Conservation (phyloP, 192 early-diverging fungal genomes). For the Coemansia sp. region DNA sequence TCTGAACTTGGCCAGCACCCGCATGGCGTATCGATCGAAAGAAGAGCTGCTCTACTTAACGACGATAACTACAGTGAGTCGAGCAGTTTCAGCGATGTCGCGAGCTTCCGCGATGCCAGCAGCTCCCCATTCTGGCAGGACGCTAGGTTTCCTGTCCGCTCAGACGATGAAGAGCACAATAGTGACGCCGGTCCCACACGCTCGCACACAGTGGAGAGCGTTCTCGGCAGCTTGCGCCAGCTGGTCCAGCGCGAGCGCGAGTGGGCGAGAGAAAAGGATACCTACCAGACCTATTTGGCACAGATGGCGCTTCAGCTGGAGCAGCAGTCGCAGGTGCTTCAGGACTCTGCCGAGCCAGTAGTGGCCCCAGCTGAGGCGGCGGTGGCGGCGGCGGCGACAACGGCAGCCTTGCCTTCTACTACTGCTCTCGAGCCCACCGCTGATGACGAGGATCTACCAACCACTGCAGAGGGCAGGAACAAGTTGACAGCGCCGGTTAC, state of each 20-base stretch:
- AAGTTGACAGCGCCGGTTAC: background rate
- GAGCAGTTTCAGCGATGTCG: constrained; percentile 39
- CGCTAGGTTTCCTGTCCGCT: background rate
- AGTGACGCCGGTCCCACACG: constrained; percentile 1
- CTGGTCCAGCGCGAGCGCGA: constrained; percentile 42
- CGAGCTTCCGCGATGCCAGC: constrained; percentile 47
- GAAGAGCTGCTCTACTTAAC: background rate
- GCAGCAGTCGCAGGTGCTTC: constrained; percentile 27
- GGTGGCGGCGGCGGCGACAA: background rate
- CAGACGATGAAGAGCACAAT: background rate
- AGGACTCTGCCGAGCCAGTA: background rate
- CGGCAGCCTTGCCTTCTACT: background rate
- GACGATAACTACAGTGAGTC: constrained; percentile 22
- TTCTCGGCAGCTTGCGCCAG: constrained; percentile 33
- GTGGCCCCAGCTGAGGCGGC: background rate
- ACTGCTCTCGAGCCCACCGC: background rate
- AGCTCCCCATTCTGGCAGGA: constrained; percentile 47
- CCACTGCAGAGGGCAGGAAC: background rate
- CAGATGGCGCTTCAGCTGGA: constrained; percentile 47
- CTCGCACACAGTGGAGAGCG: constrained; percentile 18
- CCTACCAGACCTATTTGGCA: constrained; percentile 37
- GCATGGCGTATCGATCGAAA: constrained; percentile 1
- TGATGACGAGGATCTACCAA: background rate
- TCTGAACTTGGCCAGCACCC: constrained; percentile 1
- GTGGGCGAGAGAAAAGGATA: constrained; percentile 24